Base-by-base conservation (phyloP, 345 rosid genomes). In the Murraya koenigii region DNA sequence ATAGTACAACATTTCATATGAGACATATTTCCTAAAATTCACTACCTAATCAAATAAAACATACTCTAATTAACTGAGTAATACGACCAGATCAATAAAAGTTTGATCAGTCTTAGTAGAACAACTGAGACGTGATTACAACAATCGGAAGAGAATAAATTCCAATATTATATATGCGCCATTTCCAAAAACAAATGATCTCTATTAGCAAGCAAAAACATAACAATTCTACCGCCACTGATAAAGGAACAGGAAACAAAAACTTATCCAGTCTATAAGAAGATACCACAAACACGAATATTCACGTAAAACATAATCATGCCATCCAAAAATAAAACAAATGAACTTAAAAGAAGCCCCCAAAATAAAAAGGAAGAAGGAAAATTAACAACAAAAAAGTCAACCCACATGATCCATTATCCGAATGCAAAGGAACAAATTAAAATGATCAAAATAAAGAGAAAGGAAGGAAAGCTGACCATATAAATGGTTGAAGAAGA, bases 401-500 rank as follows among this genome's bases (percentile, higher is more conserved):
- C 52, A 68, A 77, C 54, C 79, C 58, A 69, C 62, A 66, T 39
- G 80, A 78, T 78, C 82, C 49, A 68, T 17, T 19, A 72, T 17
- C 7, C 47, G 70, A 69, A 76, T 69, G 66, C 75, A 78, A 54
- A 30, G 47, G 63, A 54, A 69, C 22, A 35, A 20, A 1, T 14
- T 62, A 64, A 54, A 60, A 56, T 32, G 20, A 56, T 23, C 35
- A 20, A 58, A 36, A 5, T 36, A 58, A 35, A 30, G 52, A 15
- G 14, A 70, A 49, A 63, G 73, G 69, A 72, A 83, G 64, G 72
- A 17, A 56, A 68, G 87, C 94, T 72, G 69, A 93, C 99, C 99
- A 90, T 93, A 96, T 79, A 96, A 87, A 81, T 93, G 99, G 89
- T 96, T 93, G 91, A 96, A 96, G 91, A 91, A 93, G 83, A 96